Base-by-base conservation (phyloP, 2,329 filamentous ascomycete genomes). In the Pestalotiopsis sp. region DNA sequence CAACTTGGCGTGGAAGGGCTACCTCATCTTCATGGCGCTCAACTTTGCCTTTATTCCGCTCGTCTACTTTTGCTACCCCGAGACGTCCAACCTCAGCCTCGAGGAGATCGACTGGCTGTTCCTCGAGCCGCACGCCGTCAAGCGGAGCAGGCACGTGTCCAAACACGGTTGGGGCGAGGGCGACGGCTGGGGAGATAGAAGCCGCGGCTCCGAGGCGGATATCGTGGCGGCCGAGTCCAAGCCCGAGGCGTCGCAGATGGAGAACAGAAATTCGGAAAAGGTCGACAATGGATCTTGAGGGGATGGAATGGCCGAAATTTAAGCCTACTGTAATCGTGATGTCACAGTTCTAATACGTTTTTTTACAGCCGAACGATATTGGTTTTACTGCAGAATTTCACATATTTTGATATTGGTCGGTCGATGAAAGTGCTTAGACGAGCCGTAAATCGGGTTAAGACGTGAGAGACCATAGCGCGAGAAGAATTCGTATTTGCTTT, bases 71-170 rank as follows among this genome's bases (percentile, higher is more conserved):
- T 80, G 83, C 71, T 86, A 84, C 62, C 86, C 86, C 0, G 87
- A 89, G 72, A 88, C 86, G 0, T 79, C 77, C 26, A 82, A 83
- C 55, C 75, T 85, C 9, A 78, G 76, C 1, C 78, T 87, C 0
- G 85, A 87, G 70, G 83, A 87, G 68, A 84, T 87, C 40, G 84
- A 86, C 70, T 76, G 80, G 26, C 78, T 86, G 71, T 86, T 86
- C 66, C 38, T 68, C 44, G 71, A 74, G 58, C 72, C 44, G 56
- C 60, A 56, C 22, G 58, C 64, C 22, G 65, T 63, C 39, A 62
- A 22, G 17, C 62, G 39, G 20, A 61, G 65, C 30, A 55, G 66
- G 67, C 11, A 57, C 5, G 3, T 58, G 24, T 39, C 40, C 17
- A 67, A 67, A 11, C 65, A 67, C 38, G 59, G 65, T 2, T 67